Base-by-base conservation (phyloP, 371 early-diverging fungal species). In the Syncephalis plumigaleata region DNA sequence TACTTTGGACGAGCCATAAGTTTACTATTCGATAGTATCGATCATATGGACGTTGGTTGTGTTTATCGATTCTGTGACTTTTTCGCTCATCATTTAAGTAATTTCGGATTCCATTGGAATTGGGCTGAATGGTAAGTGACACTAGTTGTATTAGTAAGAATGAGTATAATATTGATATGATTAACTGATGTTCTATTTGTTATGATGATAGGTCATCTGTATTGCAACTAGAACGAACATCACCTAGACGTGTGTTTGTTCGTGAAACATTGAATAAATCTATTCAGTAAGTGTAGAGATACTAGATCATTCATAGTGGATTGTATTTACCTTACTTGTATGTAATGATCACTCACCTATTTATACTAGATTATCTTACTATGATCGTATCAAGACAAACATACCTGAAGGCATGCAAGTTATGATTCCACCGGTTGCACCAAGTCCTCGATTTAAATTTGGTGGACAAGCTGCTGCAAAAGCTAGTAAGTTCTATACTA, bases 21-120 rank as follows among this genome's bases (percentile, higher is more conserved):
- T 39, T 58, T 61, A 2, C 51, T 89, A 18, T 84, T 71, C 54
- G 66, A 71, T 17, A 63, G 78, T 15, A 52, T 85, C 44, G 67
- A 69, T 27, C 67, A 68, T 13, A 74, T 85, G 75, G 94, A 94
- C 59, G 73, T 79, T n/a, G 91, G 87, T 61, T 81, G 83, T 53
- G 64, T 87, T 21, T 59, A 74, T 55, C 72, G 91, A 26, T 68
- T 91, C 38, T 73, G 75, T 52, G 75, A 74, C 48, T 89, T 86
- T 87, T 84, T 94, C 67, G 74, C 85, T 1, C 80, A 82, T 44
- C 89, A 91, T 58, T 61, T 94, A 54, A 87, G 88, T 61, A 91
- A 94, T 65, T 88, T 91, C 71, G 83, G 75, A 3, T 90, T 77
- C 61, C 72, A 72, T 42, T 94, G 91, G 91, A 79, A 84, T 56